Conservation (phyloP, 768 basidiomycete species). For the Mycena crocata region DNA sequence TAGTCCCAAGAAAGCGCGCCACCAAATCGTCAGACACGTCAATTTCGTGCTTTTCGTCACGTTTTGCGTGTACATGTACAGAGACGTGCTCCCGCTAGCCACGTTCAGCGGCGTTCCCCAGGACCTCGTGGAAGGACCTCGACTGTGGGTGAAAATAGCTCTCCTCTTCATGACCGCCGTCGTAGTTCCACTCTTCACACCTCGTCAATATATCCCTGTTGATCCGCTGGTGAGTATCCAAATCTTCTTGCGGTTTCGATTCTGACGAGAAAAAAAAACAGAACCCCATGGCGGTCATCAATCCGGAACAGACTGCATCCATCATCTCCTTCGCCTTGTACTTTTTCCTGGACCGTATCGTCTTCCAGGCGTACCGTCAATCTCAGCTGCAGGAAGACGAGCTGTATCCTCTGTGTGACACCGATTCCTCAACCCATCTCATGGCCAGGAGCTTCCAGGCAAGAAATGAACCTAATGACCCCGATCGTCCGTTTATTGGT, state of each 20-base stretch:
- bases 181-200: constrained; percentile 64
- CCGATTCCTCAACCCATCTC: constrained; percentile 52
- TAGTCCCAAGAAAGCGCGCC: constrained; percentile 48
- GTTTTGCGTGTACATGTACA: constrained; percentile 63
- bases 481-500: neutral
- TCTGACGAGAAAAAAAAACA: neutral
- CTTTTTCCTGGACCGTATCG: constrained; percentile 64
- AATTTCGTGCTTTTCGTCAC: constrained; percentile 57
- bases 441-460: constrained; percentile 46
- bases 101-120: constrained; percentile 61
- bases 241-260: neutral
- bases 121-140: constrained; percentile 57
- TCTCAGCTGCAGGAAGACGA: constrained; percentile 59
- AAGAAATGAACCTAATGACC: constrained; percentile 27
- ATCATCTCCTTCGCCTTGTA: constrained; percentile 56
- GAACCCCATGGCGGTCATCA: constrained; percentile 22
- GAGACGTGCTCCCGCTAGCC: constrained; percentile 67
- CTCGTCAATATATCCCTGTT: constrained; percentile 67
- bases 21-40: constrained; percentile 56
- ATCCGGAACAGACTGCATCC: constrained; percentile 64
- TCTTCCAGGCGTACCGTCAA: constrained; percentile 55
- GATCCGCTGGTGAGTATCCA: constrained; percentile 54
- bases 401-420: constrained; percentile 73
- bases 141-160: constrained; percentile 64
- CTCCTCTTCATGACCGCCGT: constrained; percentile 59